Evolutionary conservation across 129 eudicot species (phyloP).

Genomic region (Flaveria robusta): DNA sequence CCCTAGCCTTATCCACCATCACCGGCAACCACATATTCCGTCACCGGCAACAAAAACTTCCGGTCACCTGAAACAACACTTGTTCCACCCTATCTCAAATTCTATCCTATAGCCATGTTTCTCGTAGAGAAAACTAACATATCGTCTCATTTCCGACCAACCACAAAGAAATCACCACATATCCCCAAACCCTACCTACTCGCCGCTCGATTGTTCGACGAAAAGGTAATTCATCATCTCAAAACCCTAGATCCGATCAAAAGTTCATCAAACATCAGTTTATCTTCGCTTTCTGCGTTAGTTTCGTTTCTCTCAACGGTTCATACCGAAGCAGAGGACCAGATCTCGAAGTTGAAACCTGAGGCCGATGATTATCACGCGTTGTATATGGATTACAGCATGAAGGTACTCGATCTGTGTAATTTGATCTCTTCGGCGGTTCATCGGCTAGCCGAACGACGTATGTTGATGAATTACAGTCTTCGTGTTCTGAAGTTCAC

Average conservation of each 20-base stretch:
- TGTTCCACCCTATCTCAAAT: not conserved
- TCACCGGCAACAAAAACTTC: constrained; percentile 21
- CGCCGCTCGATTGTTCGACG: constrained; percentile 36
- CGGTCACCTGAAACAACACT: too few relatives aligned
- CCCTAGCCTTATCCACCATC: constrained; percentile 17
- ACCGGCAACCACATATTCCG: constrained; percentile 24
- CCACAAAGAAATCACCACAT: constrained; percentile 21
- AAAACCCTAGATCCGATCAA: constrained; percentile 24
- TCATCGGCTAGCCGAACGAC: constrained; percentile 39
- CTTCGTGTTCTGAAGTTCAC: constrained; percentile 33
- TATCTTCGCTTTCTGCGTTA: constrained; percentile 36
- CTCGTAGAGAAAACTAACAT: constrained; percentile 37
- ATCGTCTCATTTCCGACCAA: constrained; percentile 44
- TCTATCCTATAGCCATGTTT: constrained; percentile 35
- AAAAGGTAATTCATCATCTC: constrained; percentile 37
- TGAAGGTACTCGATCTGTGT: constrained; percentile 49
- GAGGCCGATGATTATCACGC: constrained; percentile 31
- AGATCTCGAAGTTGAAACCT: constrained; percentile 39
- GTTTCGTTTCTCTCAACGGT: constrained; percentile 41
- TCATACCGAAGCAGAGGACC: constrained; percentile 42
- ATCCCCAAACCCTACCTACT: constrained; percentile 36
- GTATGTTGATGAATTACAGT: constrained; percentile 38
- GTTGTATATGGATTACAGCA: constrained; percentile 45
- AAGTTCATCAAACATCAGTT: constrained; percentile 21
- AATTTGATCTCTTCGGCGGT: constrained; percentile 45